Percentiles rank a stretch among this genome's conserved stretches.
phyloP scores from a whole-genome alignment of 371 early-diverging fungal genomes.

The Phascolomyces articulosus region DNA sequence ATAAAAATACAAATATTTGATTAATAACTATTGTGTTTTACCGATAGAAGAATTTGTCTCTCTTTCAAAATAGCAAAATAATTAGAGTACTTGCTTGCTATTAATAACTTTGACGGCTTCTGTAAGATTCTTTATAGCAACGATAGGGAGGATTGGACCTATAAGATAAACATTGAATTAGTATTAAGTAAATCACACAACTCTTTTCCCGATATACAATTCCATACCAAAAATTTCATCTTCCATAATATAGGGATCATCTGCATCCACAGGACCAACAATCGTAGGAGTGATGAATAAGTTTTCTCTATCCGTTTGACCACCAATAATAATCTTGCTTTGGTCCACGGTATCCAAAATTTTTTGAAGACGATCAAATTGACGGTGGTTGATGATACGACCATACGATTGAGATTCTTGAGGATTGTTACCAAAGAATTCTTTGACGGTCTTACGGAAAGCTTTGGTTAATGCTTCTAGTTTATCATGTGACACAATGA shows the following conservation, averaged over 20 bases:
- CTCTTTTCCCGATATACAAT: no score
- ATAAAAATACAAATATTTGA: no score
- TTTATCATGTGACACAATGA: constrained; percentile 62
- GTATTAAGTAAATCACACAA: no score
- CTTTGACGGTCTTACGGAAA: constrained; percentile 43
- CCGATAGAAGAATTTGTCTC: no score
- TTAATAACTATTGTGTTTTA: no score
- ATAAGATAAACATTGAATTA: no score
- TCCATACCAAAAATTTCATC: constrained; percentile 76
- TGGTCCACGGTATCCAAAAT: constrained; percentile 55
- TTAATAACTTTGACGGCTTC: constrained; percentile 69
- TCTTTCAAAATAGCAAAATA: no score
- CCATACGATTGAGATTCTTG: constrained; percentile 57
- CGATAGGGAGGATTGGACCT: constrained; percentile 76
- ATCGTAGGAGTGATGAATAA: constrained; percentile 72
- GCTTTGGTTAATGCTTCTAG: constrained; percentile 56
- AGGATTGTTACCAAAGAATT: constrained; percentile 57
- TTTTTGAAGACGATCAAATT: constrained; percentile 69
- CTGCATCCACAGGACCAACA: constrained; percentile 55
- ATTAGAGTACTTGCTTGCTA: constrained; percentile 19
- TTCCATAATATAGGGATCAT: constrained; percentile 63
- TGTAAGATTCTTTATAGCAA: constrained; percentile 71
- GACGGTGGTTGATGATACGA: constrained; percentile 71
- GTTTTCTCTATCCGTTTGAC: constrained; percentile 57
- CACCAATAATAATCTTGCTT: constrained; percentile 54